Base-by-base conservation (phyloP, 352 stramenopile genomes). In the Globisporangium echinulatum region DNA sequence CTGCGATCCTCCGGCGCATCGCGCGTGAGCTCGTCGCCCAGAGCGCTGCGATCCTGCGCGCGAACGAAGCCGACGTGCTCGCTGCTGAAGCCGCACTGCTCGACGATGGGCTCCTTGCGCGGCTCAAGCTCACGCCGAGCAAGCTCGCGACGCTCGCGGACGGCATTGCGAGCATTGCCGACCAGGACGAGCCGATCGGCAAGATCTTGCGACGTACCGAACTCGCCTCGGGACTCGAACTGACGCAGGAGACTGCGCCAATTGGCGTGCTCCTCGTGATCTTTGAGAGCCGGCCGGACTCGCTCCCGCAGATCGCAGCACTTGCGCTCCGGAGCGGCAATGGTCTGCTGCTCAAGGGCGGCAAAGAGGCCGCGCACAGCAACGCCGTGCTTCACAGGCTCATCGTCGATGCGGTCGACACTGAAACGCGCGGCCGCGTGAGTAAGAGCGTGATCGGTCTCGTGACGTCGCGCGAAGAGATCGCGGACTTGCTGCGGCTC, bases 211-310 rank as follows among this genome's bases (percentile, higher is more conserved):
- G 80, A 54, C 75, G 74, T 53, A 96, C 75, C 9, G 96, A 99
- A 73, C 58, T 98, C 5, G 85, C 90, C 1, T 88, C 88, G 44
- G 94, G 95, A 17, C 74, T 98, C n/a, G 70, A 95, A 15, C 76
- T 98, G 43, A 90, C 96, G 52, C 89, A 98, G 61, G 93, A 97
- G 57, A 98, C 95, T 5, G 85, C 94, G 0, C 90, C 97, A 14
- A 99, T 99, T 67, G 97, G 97, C 37, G 96, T 99, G 38, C 68
- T 99, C 8, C 92, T 99, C 58, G 95, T 99, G 50, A 98, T 99
- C 63, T 99, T 99, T 64, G 97, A 99, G 74, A 98, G 89, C 58
- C 79, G 97, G 14, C 97, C 97, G 11, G 97, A 99, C 71, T 98
- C 87, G 19, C 64, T 97, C 33, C 90, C 93, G 17, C 94, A 99